Evolutionary conservation across 441 rosid genomes (phyloP).

Genomic region (Erodium chrysanthum): DNA sequence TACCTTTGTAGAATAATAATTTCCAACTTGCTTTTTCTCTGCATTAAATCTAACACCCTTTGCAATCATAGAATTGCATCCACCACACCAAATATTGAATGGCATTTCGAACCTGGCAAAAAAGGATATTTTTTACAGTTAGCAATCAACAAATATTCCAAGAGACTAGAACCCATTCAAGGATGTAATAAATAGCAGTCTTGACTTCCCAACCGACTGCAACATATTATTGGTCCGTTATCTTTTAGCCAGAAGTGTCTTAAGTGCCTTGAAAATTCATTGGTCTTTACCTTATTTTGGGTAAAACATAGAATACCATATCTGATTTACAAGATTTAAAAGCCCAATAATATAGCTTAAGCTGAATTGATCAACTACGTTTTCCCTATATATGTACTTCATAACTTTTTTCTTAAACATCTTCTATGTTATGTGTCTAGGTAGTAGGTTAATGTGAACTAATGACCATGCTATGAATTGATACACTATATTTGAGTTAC

Average conservation of each 20-base stretch:
- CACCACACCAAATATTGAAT: conserved; percentile 85
- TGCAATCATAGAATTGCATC: conserved; percentile 87
- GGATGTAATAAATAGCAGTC: not conserved
- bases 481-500: not conserved
- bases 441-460: not conserved
- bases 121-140: not conserved
- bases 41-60: conserved; percentile 94
- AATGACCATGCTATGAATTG: not conserved
- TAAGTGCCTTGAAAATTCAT: not conserved
- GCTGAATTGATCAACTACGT: not conserved
- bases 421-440: not conserved
- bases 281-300: not conserved
- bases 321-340: not conserved
- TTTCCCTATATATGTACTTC: not conserved
- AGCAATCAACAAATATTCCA: not conserved
- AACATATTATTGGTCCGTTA: no score
- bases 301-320: not conserved
- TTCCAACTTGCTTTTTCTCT: conserved; percentile 89
- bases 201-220: no score
- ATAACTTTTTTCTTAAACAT: no score
- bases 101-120: conserved; percentile 91
- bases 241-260: not conserved
- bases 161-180: not conserved
- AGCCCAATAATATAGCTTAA: not conserved
- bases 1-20: conserved; percentile 95